Evolutionary conservation across 495 filamentous ascomycete genomes (phyloP).

Genomic region (Penicillium coffeae): DNA sequence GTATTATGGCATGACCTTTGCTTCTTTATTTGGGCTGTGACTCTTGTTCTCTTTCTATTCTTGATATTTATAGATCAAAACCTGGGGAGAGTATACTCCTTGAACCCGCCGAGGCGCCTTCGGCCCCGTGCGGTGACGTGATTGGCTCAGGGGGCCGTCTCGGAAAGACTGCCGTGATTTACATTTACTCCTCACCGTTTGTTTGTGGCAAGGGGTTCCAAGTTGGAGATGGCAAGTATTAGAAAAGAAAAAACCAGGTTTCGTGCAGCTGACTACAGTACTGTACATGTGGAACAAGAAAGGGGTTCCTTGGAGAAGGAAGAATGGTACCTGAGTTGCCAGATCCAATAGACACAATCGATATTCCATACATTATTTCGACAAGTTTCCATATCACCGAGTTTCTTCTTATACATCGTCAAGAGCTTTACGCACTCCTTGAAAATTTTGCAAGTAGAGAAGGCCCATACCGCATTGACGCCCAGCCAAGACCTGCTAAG

Average conservation of each 20-base stretch:
- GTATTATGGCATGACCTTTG: no score
- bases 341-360: no score
- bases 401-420: background rate
- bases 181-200: background rate
- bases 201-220: constrained; percentile 1
- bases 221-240: no score
- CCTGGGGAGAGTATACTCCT: background rate
- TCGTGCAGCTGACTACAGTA: no score
- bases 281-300: background rate
- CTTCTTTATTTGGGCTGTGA: no score
- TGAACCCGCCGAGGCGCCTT: background rate
- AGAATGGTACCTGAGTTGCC: no score
- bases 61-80: background rate
- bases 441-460: background rate
- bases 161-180: background rate
- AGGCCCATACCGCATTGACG: constrained; percentile 5
- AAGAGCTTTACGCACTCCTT: background rate
- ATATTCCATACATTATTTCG: no score
- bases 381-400: background rate
- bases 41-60: no score
- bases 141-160: background rate
- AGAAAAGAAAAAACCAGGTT: no score
- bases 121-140: background rate
- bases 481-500: constrained; percentile 14
- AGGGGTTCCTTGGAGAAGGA: no score